These are phyloP conservation scores for Sindora glabra DNA, from an alignment of 306 rosid species.

Conservation along the genomic window DNA sequence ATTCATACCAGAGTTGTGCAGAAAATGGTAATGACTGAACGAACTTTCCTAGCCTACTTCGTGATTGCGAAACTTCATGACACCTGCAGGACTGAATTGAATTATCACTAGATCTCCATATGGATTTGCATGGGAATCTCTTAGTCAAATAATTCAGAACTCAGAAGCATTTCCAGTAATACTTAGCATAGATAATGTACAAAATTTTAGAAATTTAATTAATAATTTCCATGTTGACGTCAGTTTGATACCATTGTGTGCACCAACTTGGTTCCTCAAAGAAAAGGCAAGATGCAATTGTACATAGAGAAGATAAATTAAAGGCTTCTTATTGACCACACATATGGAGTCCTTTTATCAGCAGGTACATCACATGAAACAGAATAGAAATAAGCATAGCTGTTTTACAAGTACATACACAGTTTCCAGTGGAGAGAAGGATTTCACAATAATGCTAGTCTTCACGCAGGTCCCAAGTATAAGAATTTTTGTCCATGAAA, in stretches of 20 bases:
- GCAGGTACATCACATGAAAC: slow-evolving; percentile 1
- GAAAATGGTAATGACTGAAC: slow-evolving; percentile 68
- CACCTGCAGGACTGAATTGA: slow-evolving; percentile 55
- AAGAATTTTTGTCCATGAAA: slow-evolving; percentile 70
- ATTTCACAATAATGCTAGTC: slow-evolving; percentile 63
- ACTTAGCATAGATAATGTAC: background rate
- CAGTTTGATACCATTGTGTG: slow-evolving; percentile 7
- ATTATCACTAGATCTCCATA: slow-evolving; percentile 2
- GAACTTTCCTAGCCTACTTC: slow-evolving; percentile 60
- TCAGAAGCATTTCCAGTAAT: background rate
- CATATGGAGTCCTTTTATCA: background rate
- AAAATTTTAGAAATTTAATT: slow-evolving; percentile 8
- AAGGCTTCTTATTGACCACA: background rate
- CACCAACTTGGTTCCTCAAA: background rate
- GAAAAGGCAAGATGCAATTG: background rate
- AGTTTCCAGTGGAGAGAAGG: slow-evolving; percentile 75
- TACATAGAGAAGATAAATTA: background rate
- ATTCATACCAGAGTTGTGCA: slow-evolving; percentile 70
- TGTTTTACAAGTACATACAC: slow-evolving; percentile 34
- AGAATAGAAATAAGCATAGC: background rate
- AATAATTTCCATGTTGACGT: background rate
- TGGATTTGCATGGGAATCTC: background rate
- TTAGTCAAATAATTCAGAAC: background rate
- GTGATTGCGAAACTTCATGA: slow-evolving; percentile 49
- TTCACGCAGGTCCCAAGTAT: slow-evolving; percentile 81